Evolutionary conservation across 768 basidiomycete species (phyloP), one percentile per base, ranked within the genome.

Genomic region (Tulasnella sp.): DNA sequence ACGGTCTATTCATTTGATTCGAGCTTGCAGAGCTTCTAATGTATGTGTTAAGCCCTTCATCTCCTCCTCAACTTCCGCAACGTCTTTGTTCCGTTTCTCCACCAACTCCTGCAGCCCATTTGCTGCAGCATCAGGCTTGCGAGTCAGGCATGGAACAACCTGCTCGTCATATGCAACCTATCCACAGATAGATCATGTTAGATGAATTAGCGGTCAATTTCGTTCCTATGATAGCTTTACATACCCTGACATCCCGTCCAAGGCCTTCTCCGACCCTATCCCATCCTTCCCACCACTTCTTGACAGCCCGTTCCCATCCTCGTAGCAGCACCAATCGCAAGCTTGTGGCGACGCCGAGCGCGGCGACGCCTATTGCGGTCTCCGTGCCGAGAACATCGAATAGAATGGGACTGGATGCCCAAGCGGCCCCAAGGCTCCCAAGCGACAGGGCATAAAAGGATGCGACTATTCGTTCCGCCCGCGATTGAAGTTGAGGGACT

Each of bases 211-310:
- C 20, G 20, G 20, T 6, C 10, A 7, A 32, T 74, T 55, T 15
- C 13, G n/a, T 76, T 37, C 15, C 23, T 16, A 1, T 20, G 15
- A 10, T 40, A 11, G 51, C 37, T 18, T 15, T 15, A 20, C 86
- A 61, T 82, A 91, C 92, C 86, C 87, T 86, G 29, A 93, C 83
- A 83, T 93, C 92, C 69, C 92, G 86, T 70, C 87, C 86, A 48
- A 92, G 85, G 0, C 92, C 91, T 71, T 90, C 86, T 7, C 88
- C 88, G 3, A 92, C 85, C 72, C 92, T 86, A 26, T 81, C 82
- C 86, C 89, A 91, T 82, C 93, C 92, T 75, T 88, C 86, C 88
- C 88, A 88, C 92, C 92, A 94, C 79, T 84, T 85, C 77, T 83
- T 85, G 82, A 91, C 91, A 3, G 89, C 89, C 80, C 86, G 88